Percentiles rank a stretch among this genome's conserved stretches.
Conservation (phyloP, 2,329 filamentous ascomycete species). For the Fusarium oxysporum region DNA sequence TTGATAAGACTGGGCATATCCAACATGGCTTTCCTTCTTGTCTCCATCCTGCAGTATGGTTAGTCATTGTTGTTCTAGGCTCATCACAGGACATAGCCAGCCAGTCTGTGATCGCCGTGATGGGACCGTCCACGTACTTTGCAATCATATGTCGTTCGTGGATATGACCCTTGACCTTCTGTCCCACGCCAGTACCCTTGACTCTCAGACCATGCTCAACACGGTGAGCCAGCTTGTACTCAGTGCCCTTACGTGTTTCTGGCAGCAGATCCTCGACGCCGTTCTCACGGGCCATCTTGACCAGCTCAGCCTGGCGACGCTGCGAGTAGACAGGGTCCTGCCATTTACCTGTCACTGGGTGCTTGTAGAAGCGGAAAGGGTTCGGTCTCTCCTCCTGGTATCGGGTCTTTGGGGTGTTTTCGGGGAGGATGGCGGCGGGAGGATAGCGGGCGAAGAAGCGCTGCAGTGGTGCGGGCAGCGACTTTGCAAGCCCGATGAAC, state of each 20-base stretch:
- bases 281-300: slow-evolving; percentile 83
- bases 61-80: slow-evolving; percentile 21
- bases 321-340: slow-evolving; percentile 85
- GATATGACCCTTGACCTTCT: slow-evolving; percentile 94
- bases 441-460: slow-evolving; percentile 93
- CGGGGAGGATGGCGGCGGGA: slow-evolving; percentile 70
- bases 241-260: slow-evolving; percentile 79
- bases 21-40: slow-evolving; percentile 91
- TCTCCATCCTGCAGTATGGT: slow-evolving; percentile 73
- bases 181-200: slow-evolving; percentile 91
- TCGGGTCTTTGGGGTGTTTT: slow-evolving; percentile 57
- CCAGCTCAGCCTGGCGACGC: slow-evolving; percentile 88
- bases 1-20: slow-evolving; percentile 93
- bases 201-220: slow-evolving; percentile 85
- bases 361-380: slow-evolving; percentile 84
- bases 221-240: slow-evolving; percentile 75
- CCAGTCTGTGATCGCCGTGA: neutral
- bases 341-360: slow-evolving; percentile 84
- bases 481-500: slow-evolving; percentile 71
- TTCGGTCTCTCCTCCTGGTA: slow-evolving; percentile 73
- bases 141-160: slow-evolving; percentile 89
- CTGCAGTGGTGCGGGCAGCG: slow-evolving; percentile 80
- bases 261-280: slow-evolving; percentile 86
- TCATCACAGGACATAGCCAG: neutral
- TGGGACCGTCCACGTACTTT: slow-evolving; percentile 63